These are phyloP conservation scores for Ophiostoma australiae DNA, from an alignment of 2,329 filamentous ascomycete species.

Conservation along the genomic window DNA sequence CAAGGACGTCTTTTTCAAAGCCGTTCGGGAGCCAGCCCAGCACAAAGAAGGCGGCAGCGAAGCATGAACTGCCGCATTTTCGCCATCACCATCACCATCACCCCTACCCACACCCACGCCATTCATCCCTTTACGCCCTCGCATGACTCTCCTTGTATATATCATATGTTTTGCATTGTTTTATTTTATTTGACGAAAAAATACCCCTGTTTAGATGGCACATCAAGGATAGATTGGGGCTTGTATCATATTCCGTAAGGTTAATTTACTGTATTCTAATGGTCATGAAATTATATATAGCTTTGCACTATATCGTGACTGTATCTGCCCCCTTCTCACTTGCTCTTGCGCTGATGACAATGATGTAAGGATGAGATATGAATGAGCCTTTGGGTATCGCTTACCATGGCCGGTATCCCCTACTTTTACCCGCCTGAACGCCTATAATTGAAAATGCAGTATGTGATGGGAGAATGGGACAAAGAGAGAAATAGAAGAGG, in stretches of 20 bases:
- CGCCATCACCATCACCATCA: neutral
- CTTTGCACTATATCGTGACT: neutral
- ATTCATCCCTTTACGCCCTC: neutral
- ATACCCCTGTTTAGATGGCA: neutral
- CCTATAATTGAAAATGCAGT: neutral
- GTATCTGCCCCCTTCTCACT: neutral
- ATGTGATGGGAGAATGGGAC: neutral
- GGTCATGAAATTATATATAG: neutral
- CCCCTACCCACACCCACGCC: neutral
- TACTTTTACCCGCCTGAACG: neutral
- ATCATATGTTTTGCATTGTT: neutral
- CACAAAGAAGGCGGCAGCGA: neutral
- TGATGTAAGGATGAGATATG: neutral
- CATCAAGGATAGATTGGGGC: neutral
- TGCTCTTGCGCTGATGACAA: neutral
- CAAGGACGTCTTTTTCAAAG: conserved; percentile 18
- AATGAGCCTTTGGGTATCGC: conserved; percentile 10
- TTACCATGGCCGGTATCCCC: neutral
- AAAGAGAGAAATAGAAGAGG: neutral
- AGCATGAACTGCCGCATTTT: neutral
- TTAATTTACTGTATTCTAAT: neutral
- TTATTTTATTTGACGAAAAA: neutral
- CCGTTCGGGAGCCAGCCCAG: neutral
- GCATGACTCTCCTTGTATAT: neutral
- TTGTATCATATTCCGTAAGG: neutral